Evolutionary conservation across 2,329 filamentous ascomycete genomes (phyloP), one percentile per base, ranked within the genome.

Genomic region (Fusarium beomiforme): DNA sequence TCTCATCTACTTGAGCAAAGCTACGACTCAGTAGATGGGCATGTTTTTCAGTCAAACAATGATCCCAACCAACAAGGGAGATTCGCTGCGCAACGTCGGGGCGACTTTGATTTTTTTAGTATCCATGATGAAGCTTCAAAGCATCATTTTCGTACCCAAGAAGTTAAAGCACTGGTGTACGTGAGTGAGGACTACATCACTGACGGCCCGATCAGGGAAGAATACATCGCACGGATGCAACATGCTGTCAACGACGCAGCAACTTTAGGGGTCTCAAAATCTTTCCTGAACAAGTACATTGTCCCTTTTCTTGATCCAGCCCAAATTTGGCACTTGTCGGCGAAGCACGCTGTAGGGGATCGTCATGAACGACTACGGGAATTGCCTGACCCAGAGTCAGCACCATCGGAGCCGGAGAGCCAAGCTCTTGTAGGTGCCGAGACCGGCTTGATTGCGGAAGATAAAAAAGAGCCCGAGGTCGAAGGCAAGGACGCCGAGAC

Each of bases 101-200:
- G 34, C 24, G 31, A 23, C 10, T 12, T 6, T 7, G 4, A 13
- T 16, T 19, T 21, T 12, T 24, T 36, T 6, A 36, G n/a, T 50
- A 9, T 12, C 14, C 14, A 17, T 5, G 42, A 47, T 13, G 53
- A 56, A 6, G 5, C 10, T n/a, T 13, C 21, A n/a, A 21, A 29
- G 10, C 31, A 21, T 6, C 31, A 14, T 24, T 6, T 17, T 19
- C 21, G 21, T 5, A 11, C 10, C 5, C 39, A n/a, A 3, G 36
- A 60, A 36, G 59, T 50, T 42, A 34, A n/a, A 12, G 55, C 55
- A 10, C 43, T 62, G 31, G 23, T 62, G 12, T 62, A 60, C 23
- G 42, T 62, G 6, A 62, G 59, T 6, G 34, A 62, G 1, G 34
- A 60, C 8, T 62, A 62, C n/a, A 11, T 21, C 17, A 21, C 29